phyloP scores from a whole-genome alignment of 305 asterid genomes.

The Solanum chacoense region DNA sequence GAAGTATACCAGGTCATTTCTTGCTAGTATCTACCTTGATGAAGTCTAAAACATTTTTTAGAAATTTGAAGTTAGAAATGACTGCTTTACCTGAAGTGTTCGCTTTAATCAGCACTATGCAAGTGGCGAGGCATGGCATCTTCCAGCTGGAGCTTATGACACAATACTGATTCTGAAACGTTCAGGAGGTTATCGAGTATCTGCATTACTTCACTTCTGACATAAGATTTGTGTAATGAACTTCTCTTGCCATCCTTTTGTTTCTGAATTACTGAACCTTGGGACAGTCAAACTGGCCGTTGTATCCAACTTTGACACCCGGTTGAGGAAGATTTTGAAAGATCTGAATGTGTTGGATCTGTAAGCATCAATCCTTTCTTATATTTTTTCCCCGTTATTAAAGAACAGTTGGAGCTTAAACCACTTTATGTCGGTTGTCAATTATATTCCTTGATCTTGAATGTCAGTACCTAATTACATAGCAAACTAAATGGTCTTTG shows the following conservation, averaged over 20 bases:
- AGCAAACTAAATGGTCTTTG: not conserved
- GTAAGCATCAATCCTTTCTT: constrained; percentile 38
- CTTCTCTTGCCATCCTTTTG: not conserved
- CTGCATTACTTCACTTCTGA: constrained; percentile 6
- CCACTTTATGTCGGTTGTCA: not conserved
- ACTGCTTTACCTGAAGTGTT: constrained; percentile 2
- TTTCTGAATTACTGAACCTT: constrained; percentile 14
- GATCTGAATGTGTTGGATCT: constrained; percentile 65
- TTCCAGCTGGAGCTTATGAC: constrained; percentile 76
- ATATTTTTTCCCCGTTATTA: not conserved
- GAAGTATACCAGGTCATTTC: constrained; percentile 72
- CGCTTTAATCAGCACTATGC: constrained; percentile 60
- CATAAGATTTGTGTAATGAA: not conserved
- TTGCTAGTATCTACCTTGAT: not conserved
- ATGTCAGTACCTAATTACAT: not conserved
- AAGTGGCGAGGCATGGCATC: constrained; percentile 91
- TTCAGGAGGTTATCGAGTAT: constrained; percentile 60
- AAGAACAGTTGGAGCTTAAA: not conserved
- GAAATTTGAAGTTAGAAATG: not conserved
- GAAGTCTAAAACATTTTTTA: not conserved
- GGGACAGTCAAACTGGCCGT: constrained; percentile 85
- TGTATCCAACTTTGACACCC: constrained; percentile 92
- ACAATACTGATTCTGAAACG: constrained; percentile 48
- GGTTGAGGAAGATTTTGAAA: constrained; percentile 75
- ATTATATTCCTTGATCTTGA: not conserved